These are phyloP conservation scores for Gymnopus androsaceus DNA, from an alignment of 1,284 basidiomycete genomes.

Conservation along the genomic window DNA sequence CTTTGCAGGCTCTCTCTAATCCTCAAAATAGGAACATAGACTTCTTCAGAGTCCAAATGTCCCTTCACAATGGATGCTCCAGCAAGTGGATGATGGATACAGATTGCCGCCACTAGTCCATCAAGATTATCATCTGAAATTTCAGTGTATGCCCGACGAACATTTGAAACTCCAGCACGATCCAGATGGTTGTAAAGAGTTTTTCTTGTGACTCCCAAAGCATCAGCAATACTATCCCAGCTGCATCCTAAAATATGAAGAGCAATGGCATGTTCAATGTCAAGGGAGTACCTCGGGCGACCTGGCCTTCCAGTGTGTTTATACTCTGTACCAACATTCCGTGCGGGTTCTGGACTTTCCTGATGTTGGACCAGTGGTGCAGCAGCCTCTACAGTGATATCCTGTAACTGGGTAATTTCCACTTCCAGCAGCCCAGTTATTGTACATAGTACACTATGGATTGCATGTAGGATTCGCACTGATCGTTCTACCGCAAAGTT, in stretches of 20 bases:
- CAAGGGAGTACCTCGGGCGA: constrained; percentile 9
- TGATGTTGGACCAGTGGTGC: not conserved
- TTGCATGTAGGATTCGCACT: constrained; percentile 4
- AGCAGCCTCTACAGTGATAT: not conserved
- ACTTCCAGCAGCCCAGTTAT: not conserved
- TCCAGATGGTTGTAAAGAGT: constrained; percentile 16
- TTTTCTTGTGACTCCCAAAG: constrained; percentile 12
- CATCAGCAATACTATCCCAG: constrained; percentile 12
- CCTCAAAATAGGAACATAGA: not conserved
- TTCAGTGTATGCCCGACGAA: not conserved
- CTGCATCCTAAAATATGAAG: constrained; percentile 18
- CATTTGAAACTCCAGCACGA: not conserved
- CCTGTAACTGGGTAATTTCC: not conserved
- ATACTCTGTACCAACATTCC: not conserved
- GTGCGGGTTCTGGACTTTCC: constrained; percentile 1
- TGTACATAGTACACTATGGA: constrained; percentile 10
- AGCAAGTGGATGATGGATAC: constrained; percentile 11
- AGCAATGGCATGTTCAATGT: constrained; percentile 3
- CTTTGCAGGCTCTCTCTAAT: constrained; percentile 10
- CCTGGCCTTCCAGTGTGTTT: constrained; percentile 5
- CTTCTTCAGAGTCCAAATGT: constrained; percentile 2
- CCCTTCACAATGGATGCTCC: constrained; percentile 12
- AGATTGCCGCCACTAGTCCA: constrained; percentile 13
- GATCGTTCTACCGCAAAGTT: constrained; percentile 11
- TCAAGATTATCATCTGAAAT: constrained; percentile 15